Evolutionary conservation across 2,329 filamentous ascomycete genomes (phyloP).

Genomic region (Malbranchea zuffiana): DNA sequence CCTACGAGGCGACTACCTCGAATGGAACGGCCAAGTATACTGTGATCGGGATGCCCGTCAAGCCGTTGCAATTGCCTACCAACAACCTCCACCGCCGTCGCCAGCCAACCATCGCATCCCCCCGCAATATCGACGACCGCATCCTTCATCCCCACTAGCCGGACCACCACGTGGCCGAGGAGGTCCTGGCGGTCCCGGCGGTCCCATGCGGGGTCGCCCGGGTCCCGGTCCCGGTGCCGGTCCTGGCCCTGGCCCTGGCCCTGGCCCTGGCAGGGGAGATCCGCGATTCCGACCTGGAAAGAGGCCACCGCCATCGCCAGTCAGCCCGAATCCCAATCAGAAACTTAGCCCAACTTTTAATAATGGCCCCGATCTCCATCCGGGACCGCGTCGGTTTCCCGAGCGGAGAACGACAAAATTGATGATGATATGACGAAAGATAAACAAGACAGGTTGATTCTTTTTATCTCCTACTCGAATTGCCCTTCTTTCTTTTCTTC

Average conservation of each 20-base stretch:
- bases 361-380: background rate
- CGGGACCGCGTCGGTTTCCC: conserved; percentile 30
- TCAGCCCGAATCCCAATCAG: conserved; percentile 4
- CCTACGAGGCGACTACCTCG: conserved; percentile 78
- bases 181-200: background rate
- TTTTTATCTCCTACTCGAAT: too few relatives aligned
- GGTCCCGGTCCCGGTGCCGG: conserved; percentile 15
- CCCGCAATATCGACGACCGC: conserved; percentile 1
- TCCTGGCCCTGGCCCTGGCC: conserved; percentile 11
- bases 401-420: conserved; percentile 40
- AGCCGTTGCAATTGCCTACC: conserved; percentile 33
- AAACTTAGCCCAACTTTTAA: conserved; percentile 2
- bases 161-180: conserved; percentile 14
- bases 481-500: too few relatives aligned
- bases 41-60: conserved; percentile 78
- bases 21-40: conserved; percentile 66
- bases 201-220: too few relatives aligned
- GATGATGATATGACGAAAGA: conserved; percentile 42
- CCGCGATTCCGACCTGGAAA: conserved; percentile 1
- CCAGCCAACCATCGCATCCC: conserved; percentile 18
- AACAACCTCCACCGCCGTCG: conserved; percentile 17
- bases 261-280: conserved; percentile 1
- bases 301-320: conserved; percentile 6
- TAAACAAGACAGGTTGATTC: too few relatives aligned
- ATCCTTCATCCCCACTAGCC: conserved; percentile 13